A percentile compares a stretch with the other conserved stretches of the same genome.
Conservation (phyloP, 2,329 filamentous ascomycete genomes). For the Ophiostoma sp. region DNA sequence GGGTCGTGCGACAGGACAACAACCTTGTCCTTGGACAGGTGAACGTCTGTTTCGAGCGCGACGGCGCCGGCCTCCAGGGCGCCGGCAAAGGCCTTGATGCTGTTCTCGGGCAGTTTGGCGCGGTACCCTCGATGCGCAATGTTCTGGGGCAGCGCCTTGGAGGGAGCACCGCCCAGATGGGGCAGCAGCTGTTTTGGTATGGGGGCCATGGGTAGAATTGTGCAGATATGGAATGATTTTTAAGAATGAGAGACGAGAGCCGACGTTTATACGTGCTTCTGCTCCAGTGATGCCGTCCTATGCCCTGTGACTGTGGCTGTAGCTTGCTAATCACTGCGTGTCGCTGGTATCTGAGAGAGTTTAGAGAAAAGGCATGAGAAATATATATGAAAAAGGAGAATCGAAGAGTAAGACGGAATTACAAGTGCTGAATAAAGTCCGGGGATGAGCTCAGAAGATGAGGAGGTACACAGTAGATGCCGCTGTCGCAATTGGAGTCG, state of each 20-base stretch:
- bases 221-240: background rate
- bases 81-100: conserved; percentile 53
- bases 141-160: conserved; percentile 54
- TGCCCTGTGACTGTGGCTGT: background rate
- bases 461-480: too few species aligned
- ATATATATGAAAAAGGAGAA: background rate
- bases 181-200: background rate
- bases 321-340: background rate
- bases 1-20: conserved; percentile 83
- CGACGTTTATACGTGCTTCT: background rate
- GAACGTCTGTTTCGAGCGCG: conserved; percentile 83
- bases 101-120: conserved; percentile 76
- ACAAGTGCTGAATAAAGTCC: background rate
- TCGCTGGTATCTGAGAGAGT: background rate
- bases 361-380: background rate
- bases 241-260: background rate
- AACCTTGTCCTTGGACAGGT: conserved; percentile 74
- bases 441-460: too few species aligned
- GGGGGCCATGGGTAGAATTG: background rate
- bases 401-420: background rate
- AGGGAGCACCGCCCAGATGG: background rate
- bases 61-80: conserved; percentile 45
- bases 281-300: too few species aligned
- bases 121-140: conserved; percentile 80
- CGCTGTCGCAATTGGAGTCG: too few species aligned